A percentile compares a stretch with the other conserved stretches of the same genome.
Evolutionary conservation across 352 stramenopile species (phyloP).

Genomic region (Saprolegnia parasitica): DNA sequence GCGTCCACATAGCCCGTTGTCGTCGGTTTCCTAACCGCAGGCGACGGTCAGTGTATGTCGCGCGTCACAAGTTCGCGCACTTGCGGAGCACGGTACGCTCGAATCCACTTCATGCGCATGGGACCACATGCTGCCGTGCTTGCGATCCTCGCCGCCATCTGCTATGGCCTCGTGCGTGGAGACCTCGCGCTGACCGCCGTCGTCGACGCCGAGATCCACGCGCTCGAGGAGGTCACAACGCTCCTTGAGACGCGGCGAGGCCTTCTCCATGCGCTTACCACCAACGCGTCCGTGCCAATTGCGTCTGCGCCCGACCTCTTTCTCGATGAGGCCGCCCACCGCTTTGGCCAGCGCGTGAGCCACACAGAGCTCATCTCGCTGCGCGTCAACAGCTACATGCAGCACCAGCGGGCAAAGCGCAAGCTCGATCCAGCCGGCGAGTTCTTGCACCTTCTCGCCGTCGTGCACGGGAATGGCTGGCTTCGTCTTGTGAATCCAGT

Average conservation of each 20-base stretch:
- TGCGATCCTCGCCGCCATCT: background rate
- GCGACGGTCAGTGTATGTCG: too few relatives aligned
- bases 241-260: background rate
- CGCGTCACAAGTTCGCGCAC: background rate
- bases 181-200: background rate
- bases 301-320: background rate
- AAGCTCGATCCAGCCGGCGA: background rate
- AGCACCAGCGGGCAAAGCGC: conserved; percentile 8
- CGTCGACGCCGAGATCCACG: background rate
- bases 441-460: conserved; percentile 1
- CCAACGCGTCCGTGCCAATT: background rate
- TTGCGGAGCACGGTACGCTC: background rate
- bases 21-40: too few relatives aligned
- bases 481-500: background rate
- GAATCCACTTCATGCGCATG: background rate
- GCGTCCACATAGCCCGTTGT: too few relatives aligned
- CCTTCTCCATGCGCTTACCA: background rate
- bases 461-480: background rate
- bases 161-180: background rate
- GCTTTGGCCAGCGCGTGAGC: background rate
- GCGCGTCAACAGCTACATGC: conserved; percentile 2
- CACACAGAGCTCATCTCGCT: background rate
- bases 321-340: background rate
- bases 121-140: background rate
- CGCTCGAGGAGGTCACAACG: background rate